A percentile compares a stretch with the other conserved stretches of the same genome.
Evolutionary conservation across 257 asterid genomes (phyloP).

Genomic region (Dorcoceras hygrometricum): DNA sequence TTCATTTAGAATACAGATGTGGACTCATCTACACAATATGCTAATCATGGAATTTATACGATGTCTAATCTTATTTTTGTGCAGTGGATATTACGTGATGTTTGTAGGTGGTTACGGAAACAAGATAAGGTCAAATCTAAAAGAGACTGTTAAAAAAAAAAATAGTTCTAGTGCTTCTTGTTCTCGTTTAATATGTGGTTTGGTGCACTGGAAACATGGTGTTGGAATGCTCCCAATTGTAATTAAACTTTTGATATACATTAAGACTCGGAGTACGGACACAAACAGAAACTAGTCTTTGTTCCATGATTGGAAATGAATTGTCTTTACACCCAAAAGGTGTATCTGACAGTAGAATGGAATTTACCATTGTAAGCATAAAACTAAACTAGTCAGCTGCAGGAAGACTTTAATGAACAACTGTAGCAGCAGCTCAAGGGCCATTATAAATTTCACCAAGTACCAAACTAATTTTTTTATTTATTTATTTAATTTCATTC

Average conservation of each 20-base stretch:
- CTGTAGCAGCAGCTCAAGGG: neutral
- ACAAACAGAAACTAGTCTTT: neutral
- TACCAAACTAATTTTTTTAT: neutral
- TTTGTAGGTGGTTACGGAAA: neutral
- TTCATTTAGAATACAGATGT: neutral
- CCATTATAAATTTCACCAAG: neutral
- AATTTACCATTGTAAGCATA: too few species aligned
- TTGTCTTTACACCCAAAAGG: neutral
- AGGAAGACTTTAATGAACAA: neutral
- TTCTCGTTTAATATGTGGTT: too few species aligned
- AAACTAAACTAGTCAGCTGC: neutral
- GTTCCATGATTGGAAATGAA: too few species aligned
- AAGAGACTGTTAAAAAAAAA: neutral
- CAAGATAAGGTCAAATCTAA: neutral
- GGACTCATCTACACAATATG: neutral
- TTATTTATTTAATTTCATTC: too few species aligned
- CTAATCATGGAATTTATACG: conserved; percentile 14
- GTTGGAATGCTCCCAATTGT: neutral
- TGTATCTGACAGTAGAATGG: neutral
- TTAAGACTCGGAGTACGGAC: neutral
- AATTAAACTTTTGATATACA: too few species aligned
- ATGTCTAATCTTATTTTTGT: conserved; percentile 12
- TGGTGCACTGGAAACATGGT: neutral
- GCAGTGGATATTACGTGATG: neutral
- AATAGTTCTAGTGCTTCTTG: neutral